These are phyloP conservation scores for Nakaseomyces sp. DNA, from an alignment of 1,139 yeast species.

Conservation along the genomic window DNA sequence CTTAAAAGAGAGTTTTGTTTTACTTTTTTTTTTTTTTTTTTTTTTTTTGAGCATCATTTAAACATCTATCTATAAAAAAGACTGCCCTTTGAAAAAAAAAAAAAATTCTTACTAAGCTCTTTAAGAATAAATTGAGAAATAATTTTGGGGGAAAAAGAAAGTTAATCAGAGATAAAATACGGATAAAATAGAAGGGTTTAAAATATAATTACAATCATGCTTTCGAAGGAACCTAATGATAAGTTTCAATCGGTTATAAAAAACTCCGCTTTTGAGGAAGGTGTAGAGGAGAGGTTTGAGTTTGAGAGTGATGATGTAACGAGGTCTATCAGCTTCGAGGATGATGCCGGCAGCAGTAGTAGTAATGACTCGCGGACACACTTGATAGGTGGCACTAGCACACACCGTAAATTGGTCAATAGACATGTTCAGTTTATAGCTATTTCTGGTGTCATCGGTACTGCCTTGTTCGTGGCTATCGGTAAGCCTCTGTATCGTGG, in stretches of 20 bases:
- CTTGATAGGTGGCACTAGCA: slow-evolving; percentile 12
- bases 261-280: slow-evolving; percentile 3
- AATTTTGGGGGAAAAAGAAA: too few relatives aligned
- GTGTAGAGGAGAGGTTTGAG: slow-evolving; percentile 3
- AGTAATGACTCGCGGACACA: slow-evolving; percentile 16
- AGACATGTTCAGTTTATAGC: slow-evolving; percentile 73
- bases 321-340: slow-evolving; percentile 3
- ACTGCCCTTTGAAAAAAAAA: too few relatives aligned
- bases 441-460: slow-evolving; percentile 79
- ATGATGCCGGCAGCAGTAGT: slow-evolving; percentile 9
- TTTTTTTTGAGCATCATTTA: too few relatives aligned
- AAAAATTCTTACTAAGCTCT: too few relatives aligned
- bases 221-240: slow-evolving; percentile 3
- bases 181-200: not conserved
- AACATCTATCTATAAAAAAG: too few relatives aligned
- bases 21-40: too few relatives aligned
- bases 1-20: too few relatives aligned
- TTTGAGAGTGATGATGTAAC: slow-evolving; percentile 4
- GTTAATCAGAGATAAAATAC: not conserved
- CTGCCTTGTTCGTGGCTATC: slow-evolving; percentile 66
- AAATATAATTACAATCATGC: not conserved
- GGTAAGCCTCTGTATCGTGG: slow-evolving; percentile 62
- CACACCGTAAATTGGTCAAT: slow-evolving; percentile 40
- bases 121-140: too few relatives aligned
- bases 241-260: slow-evolving; percentile 3